These are phyloP conservation scores for Alternaria solani DNA, from an alignment of 2,329 filamentous ascomycete species.

Conservation along the genomic window DNA sequence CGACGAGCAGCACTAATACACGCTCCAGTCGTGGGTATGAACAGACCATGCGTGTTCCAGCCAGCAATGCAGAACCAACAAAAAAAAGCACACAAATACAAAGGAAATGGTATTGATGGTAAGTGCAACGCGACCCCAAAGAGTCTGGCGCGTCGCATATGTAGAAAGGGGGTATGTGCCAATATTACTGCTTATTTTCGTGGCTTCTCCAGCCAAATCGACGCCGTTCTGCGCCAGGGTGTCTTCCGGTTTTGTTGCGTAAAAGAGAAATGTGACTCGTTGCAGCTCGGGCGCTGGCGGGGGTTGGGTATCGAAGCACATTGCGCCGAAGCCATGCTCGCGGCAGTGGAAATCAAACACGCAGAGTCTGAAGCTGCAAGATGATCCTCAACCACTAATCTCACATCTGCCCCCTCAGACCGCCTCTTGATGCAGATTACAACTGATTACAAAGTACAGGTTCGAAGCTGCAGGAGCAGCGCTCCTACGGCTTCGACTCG, in stretches of 20 bases:
- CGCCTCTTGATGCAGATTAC: conserved; percentile 48
- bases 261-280: conserved; percentile 10
- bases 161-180: conserved; percentile 35
- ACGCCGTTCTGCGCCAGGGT: conserved; percentile 19
- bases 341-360: conserved; percentile 1
- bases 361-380: conserved; percentile 5
- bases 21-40: conserved; percentile 25
- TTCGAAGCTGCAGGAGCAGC: conserved; percentile 11
- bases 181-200: conserved; percentile 43
- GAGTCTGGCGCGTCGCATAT: conserved; percentile 14
- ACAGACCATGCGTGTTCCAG: conserved; percentile 27
- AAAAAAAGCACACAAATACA: conserved; percentile 34
- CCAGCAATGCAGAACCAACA: conserved; percentile 43
- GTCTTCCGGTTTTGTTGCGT: conserved; percentile 18
- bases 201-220: conserved; percentile 17
- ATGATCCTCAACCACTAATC: conserved; percentile 3
- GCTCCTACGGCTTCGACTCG: conserved; percentile 12
- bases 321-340: conserved; percentile 9
- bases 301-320: conserved; percentile 7
- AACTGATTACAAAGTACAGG: conserved; percentile 52
- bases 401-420: conserved; percentile 15
- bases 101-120: conserved; percentile 42
- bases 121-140: conserved; percentile 12
- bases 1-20: conserved; percentile 26
- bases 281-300: conserved; percentile 5